Conservation (phyloP, 2,329 filamentous ascomycete genomes). For the Cladobotryum mycophilum region DNA sequence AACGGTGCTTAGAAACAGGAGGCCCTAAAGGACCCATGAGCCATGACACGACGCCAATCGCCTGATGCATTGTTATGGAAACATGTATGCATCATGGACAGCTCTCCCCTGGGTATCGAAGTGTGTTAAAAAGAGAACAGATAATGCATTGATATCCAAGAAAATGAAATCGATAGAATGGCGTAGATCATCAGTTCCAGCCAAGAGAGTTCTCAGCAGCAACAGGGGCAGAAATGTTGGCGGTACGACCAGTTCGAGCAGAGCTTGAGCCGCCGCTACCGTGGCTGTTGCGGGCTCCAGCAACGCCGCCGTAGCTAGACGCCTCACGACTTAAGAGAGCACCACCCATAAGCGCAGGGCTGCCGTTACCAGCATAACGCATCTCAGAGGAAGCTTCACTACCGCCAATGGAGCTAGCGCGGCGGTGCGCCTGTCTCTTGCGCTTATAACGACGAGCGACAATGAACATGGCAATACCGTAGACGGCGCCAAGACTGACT, state of each 20-base stretch:
- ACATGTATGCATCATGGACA: not conserved
- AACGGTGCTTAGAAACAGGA: not conserved
- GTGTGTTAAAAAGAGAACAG: slow-evolving; percentile 15
- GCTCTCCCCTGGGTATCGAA: slow-evolving; percentile 30
- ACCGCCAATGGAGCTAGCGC: slow-evolving; percentile 64
- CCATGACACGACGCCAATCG: slow-evolving; percentile 1
- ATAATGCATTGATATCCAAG: slow-evolving; percentile 13
- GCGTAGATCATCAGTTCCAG: slow-evolving; percentile 62
- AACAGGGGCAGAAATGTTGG: slow-evolving; percentile 79
- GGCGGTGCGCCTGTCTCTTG: slow-evolving; percentile 71
- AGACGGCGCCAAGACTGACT: slow-evolving; percentile 73
- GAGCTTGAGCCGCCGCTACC: slow-evolving; percentile 61
- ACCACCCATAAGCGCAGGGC: slow-evolving; percentile 64
- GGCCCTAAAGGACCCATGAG: slow-evolving; percentile 2
- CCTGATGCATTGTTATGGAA: slow-evolving; percentile 6
- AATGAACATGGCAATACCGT: slow-evolving; percentile 91
- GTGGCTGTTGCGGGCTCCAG: slow-evolving; percentile 51
- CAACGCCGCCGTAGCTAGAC: slow-evolving; percentile 46
- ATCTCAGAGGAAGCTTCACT: slow-evolving; percentile 43
- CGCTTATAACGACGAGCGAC: slow-evolving; percentile 86
- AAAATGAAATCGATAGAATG: slow-evolving; percentile 11
- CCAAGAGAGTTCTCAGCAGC: slow-evolving; percentile 92
- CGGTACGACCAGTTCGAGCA: slow-evolving; percentile 49
- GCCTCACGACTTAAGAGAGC: slow-evolving; percentile 54
- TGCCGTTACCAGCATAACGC: slow-evolving; percentile 43